Percentiles rank a stretch among this genome's conserved stretches.
These are phyloP conservation scores for Neurospora sublineolata DNA, from an alignment of 495 filamentous ascomycete species.

Conservation along the genomic window DNA sequence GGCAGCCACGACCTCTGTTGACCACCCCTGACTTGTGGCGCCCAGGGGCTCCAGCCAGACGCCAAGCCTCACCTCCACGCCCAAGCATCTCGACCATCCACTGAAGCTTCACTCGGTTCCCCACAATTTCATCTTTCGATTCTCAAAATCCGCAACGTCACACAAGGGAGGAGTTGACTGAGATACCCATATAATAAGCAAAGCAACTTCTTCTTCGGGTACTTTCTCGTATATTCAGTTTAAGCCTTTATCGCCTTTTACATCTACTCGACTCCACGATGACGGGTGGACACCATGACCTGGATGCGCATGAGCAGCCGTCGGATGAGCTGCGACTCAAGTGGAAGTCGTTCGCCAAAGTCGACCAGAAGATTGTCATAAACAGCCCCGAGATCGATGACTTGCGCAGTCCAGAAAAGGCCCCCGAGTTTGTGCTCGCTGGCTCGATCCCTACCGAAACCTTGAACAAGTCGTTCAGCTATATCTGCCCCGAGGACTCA, in stretches of 20 bases:
- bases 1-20: background rate
- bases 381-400: slow-evolving; percentile 33
- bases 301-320: slow-evolving; percentile 61
- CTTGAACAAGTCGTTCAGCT: slow-evolving; percentile 26
- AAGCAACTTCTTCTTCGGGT: fast-evolving
- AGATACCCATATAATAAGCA: background rate
- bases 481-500: slow-evolving; percentile 14
- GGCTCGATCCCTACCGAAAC: slow-evolving; percentile 24
- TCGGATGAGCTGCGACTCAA: slow-evolving; percentile 49
- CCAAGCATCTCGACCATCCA: background rate
- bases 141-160: background rate
- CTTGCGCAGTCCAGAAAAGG: slow-evolving; percentile 18
- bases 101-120: background rate
- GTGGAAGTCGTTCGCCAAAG: slow-evolving; percentile 46
- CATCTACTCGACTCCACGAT: slow-evolving; percentile 9
- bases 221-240: background rate
- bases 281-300: slow-evolving; percentile 31
- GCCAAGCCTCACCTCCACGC: background rate
- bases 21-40: background rate
- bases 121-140: background rate
- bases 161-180: background rate
- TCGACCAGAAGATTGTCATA: slow-evolving; percentile 29
- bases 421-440: slow-evolving; percentile 23
- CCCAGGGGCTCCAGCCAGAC: background rate
- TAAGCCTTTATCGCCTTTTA: background rate